phyloP scores from a whole-genome alignment of 257 asterid species.

The Ophiorrhiza pumila region DNA sequence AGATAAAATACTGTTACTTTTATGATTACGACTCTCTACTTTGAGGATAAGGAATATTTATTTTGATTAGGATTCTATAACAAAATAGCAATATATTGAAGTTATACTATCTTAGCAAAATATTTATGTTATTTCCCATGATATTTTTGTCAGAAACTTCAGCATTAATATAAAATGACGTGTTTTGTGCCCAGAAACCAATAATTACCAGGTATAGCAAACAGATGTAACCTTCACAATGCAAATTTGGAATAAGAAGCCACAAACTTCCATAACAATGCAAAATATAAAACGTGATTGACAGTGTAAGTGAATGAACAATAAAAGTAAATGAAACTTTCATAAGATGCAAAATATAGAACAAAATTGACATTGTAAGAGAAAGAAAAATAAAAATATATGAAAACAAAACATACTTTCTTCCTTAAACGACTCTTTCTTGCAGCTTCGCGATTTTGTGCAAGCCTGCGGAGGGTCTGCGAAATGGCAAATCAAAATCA shows the following conservation, averaged over 20 bases:
- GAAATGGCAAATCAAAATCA: slow-evolving; percentile 23
- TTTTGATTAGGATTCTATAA: neutral
- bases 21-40: neutral
- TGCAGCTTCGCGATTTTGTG: slow-evolving; percentile 99
- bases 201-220: neutral
- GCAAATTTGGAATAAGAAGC: neutral
- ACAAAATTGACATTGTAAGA: slow-evolving; percentile 6
- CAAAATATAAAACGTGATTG: neutral
- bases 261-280: neutral
- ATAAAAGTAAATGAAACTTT: slow-evolving; percentile 6
- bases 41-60: neutral
- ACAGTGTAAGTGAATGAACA: slow-evolving; percentile 10
- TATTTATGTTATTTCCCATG: neutral
- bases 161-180: neutral
- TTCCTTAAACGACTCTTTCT: slow-evolving; percentile 93
- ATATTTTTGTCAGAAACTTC: neutral
- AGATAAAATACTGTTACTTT: neutral
- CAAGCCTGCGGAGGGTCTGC: slow-evolving; percentile 89
- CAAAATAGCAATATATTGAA: neutral
- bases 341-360: neutral
- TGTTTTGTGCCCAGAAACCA: neutral
- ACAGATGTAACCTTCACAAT: neutral
- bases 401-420: slow-evolving; percentile 43
- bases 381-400: slow-evolving; percentile 4
- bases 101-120: neutral